Percentiles rank a stretch among this genome's conserved stretches.
These are phyloP conservation scores for Castanopsis chinensis DNA, from an alignment of 306 rosid genomes.

Conservation along the genomic window DNA sequence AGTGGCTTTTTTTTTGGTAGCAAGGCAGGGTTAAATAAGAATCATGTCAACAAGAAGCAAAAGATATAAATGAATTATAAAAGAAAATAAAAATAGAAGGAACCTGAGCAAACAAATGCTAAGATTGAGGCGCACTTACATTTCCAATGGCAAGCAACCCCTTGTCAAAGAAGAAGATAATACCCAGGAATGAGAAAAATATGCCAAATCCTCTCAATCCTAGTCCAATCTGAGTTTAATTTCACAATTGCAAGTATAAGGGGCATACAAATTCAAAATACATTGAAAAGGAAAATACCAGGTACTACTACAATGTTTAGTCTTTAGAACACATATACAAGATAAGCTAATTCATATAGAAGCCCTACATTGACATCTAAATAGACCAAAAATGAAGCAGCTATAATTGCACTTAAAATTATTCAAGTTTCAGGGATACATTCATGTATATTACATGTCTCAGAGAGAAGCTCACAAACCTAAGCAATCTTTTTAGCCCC, in stretches of 20 bases:
- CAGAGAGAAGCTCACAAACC: not conserved
- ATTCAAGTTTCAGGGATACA: not conserved
- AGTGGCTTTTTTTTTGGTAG: too few relatives aligned
- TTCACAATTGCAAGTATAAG: conserved; percentile 29
- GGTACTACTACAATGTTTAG: not conserved
- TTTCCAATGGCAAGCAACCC: conserved; percentile 98
- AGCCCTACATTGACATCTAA: not conserved
- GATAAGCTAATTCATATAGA: not conserved
- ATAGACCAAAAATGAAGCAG: not conserved
- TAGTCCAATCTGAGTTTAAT: conserved; percentile 81
- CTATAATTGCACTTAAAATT: not conserved
- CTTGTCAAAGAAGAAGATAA: conserved; percentile 90
- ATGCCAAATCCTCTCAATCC: conserved; percentile 96
- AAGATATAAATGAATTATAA: not conserved
- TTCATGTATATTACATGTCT: not conserved
- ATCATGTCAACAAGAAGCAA: conserved; percentile 17
- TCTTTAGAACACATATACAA: too few relatives aligned
- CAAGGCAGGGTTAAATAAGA: conserved; percentile 22
- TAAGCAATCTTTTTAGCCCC: not conserved
- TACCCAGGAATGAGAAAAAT: conserved; percentile 86
- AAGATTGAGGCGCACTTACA: conserved; percentile 46
- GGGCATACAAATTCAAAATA: not conserved
- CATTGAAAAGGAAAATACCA: not conserved
- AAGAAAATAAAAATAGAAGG: not conserved
- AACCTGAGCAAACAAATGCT: conserved; percentile 6